These are phyloP conservation scores for Diaporthe australafricana DNA, from an alignment of 2,329 filamentous ascomycete species.

Conservation along the genomic window DNA sequence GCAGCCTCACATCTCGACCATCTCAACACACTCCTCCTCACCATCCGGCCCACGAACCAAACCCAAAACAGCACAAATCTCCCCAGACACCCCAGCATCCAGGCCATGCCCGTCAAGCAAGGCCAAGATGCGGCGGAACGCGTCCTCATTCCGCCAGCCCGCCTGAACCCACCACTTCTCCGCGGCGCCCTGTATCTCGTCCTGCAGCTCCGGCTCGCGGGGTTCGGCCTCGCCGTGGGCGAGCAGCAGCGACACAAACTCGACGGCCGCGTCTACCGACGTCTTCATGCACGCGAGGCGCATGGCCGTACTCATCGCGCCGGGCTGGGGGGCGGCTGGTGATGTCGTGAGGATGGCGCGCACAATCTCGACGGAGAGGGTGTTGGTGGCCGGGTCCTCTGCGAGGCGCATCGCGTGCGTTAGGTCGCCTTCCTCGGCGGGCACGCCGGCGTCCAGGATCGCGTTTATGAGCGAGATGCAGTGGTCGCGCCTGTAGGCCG, in stretches of 20 bases:
- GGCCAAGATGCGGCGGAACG: neutral
- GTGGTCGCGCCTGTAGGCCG: neutral
- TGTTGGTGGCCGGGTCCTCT: accelerated
- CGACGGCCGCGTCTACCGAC: neutral
- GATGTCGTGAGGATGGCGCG: neutral
- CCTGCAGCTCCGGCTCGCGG: neutral
- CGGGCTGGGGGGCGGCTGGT: neutral
- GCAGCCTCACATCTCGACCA: neutral
- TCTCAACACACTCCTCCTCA: neutral
- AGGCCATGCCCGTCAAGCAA: neutral
- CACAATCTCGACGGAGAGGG: neutral
- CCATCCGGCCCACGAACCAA: neutral
- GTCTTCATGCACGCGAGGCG: neutral
- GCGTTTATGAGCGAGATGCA: neutral
- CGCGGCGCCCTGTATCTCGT: neutral
- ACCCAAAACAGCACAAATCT: neutral
- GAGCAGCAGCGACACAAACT: neutral
- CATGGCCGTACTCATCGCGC: neutral
- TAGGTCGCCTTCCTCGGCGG: neutral
- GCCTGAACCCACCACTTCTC: neutral
- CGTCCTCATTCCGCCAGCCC: neutral
- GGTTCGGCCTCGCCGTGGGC: conserved; percentile 3
- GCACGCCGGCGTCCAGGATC: neutral
- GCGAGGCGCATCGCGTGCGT: neutral
- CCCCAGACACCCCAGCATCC: neutral